phyloP scores from a whole-genome alignment of 805 yeast genomes.

The Starmerella scarabaei region DNA sequence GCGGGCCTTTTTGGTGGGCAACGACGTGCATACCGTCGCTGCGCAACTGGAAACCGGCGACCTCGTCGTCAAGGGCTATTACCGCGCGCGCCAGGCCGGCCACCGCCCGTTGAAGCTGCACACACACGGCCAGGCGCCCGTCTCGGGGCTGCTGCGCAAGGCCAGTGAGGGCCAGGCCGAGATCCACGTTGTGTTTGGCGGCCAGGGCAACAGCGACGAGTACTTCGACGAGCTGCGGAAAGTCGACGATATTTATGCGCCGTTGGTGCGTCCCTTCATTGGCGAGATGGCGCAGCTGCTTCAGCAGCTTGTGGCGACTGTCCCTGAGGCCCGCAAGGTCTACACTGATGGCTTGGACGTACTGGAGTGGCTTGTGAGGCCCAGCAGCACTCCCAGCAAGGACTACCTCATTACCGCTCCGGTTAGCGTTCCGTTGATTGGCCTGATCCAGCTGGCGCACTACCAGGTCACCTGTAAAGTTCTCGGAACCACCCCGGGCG shows the following conservation, averaged over 20 bases:
- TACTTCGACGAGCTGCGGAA: constrained; percentile 93
- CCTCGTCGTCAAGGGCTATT: constrained; percentile 66
- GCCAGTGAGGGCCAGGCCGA: constrained; percentile 44
- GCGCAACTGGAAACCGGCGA: constrained; percentile 63
- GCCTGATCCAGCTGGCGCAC: constrained; percentile 89
- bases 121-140: constrained; percentile 20
- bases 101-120: constrained; percentile 39
- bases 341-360: constrained; percentile 90
- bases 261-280: constrained; percentile 60
- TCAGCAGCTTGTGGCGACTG: constrained; percentile 51
- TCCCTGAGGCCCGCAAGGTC: constrained; percentile 69
- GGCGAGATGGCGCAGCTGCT: constrained; percentile 55
- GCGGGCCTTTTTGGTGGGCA: constrained; percentile 55
- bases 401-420: constrained; percentile 86
- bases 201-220: constrained; percentile 97
- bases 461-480: constrained; percentile 77
- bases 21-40: constrained; percentile 83
- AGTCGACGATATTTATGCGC: constrained; percentile 61
- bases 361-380: constrained; percentile 71
- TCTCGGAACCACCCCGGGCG: constrained; percentile 81
- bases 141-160: constrained; percentile 52
- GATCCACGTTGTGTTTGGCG: constrained; percentile 85
- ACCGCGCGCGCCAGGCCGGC: constrained; percentile 41
- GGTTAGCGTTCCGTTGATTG: constrained; percentile 92
- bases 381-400: constrained; percentile 76